Base-by-base conservation (phyloP, 495 filamentous ascomycete genomes). In the Penicillium bialowiezense region DNA sequence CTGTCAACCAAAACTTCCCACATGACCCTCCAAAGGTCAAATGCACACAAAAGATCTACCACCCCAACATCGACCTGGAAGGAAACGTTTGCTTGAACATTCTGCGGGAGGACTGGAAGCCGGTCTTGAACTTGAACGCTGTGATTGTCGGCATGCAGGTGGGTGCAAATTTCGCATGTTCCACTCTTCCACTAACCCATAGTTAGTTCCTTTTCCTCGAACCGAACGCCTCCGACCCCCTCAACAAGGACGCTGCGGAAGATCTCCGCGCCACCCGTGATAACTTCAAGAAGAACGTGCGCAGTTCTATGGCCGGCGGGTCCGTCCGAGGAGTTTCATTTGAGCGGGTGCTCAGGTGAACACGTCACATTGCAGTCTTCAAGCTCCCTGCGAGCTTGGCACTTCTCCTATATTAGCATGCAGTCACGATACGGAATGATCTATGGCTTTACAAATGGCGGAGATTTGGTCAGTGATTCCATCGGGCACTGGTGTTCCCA, bases 1-100 rank as follows among this genome's bases (percentile, higher is more conserved):
- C 81, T 56, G 95, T 97, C 72, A 88, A 89, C 63, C 88, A 91
- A 59, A 90, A 88, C 72, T 98, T 96, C 75, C 93, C 93, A 7
- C 95, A 97, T 68, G 93, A 97, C 65, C 91, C 93, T 50, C 93
- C 93, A 1, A 97, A 97, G 71, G 95, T 98, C 58, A 95, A 91
- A 65, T 97, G 93, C 70, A 89, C 85, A 46, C 88, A 98, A 68
- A 98, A 96, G 77, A 97, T 97, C 57, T 98, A 98, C 72, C 93
- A 98, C 61, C 93, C 93, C 9, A 98, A 98, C 68, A 97, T 98
- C 67, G 93, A 98, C 64, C 76, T 95, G 40, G 93, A 98, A 60
- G 93, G 93, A 32, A 98, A 98, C 62, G 90, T 98, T 12, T 98
- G 93, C 73, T 68, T 98, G 57, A 98, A 98, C 64, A 97, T 98